Evolutionary conservation across 306 rosid species (phyloP), one percentile per base, ranked within the genome.

Genomic region (Delonix regia): DNA sequence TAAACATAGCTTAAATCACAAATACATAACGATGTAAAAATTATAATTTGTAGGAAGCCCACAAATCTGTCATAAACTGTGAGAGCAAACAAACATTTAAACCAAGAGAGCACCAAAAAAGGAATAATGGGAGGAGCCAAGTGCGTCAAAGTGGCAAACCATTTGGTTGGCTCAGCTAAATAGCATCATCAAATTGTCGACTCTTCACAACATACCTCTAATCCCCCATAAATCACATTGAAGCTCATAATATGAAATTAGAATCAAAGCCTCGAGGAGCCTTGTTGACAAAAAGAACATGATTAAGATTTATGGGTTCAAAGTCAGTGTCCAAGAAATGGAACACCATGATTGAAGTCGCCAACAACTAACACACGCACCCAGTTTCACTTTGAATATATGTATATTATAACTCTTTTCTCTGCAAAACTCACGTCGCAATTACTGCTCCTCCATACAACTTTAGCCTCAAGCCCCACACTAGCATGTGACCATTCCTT

Each of bases 301-400:
- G 79, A 83, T 79, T 61, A 84, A 59, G 44, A 76, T 60, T 30
- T 73, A 63, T 12, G 63, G 80, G 75, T 79, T 47, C 81, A 79
- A 62, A 73, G 86, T 73, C 81, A 34, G 78, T 83, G 78, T 78
- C 78, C 28, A 70, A 39, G 72, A 24, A 74, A 73, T 71, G 75
- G 30, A 51, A 79, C 69, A 48, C 48, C 39, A 71, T 74, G 81
- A 82, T 75, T 56, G 57, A 74, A 75, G 83, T 67, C 47, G 21
- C 67, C 75, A 71, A 36, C 89, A 64, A 69, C 84, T 68, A 70
- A 68, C 86, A 71, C 68, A 56, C 33, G 41, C 62, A 76, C 19
- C 57, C 45, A 9, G 15, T 3, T 24, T 57, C 22, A 74, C 57
- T 41, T 73, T 21, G 42, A 27, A 69, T 6, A n/a, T n/a, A n/a